phyloP scores from a whole-genome alignment of 345 rosid species.

The Tarenaya hassleriana region DNA sequence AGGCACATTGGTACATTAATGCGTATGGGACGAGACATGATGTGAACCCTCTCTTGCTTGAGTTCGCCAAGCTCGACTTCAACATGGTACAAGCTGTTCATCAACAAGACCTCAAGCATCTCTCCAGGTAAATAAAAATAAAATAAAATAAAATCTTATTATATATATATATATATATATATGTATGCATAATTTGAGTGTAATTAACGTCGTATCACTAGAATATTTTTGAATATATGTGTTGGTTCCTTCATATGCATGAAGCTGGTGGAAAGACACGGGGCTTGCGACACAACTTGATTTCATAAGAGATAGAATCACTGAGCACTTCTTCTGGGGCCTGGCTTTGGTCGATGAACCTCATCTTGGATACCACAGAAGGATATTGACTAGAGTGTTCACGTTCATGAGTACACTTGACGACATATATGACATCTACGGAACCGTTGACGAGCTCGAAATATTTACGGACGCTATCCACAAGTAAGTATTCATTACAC shows the following conservation, averaged over 20 bases:
- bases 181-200: not conserved
- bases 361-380: slow-evolving; percentile 24
- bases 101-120: slow-evolving; percentile 35
- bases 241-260: too few species aligned
- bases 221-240: not conserved
- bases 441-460: slow-evolving; percentile 34
- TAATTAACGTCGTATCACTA: too few species aligned
- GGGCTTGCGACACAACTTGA: slow-evolving; percentile 21
- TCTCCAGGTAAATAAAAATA: slow-evolving; percentile 27
- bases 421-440: slow-evolving; percentile 40
- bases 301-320: slow-evolving; percentile 37
- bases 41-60: slow-evolving; percentile 26
- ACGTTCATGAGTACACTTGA: slow-evolving; percentile 27
- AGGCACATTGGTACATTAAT: slow-evolving; percentile 45
- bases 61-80: slow-evolving; percentile 43
- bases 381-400: slow-evolving; percentile 19
- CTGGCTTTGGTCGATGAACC: slow-evolving; percentile 28
- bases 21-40: slow-evolving; percentile 21
- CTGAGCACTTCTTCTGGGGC: slow-evolving; percentile 34
- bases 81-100: slow-evolving; percentile 36
- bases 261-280: slow-evolving; percentile 38
- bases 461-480: slow-evolving; percentile 23
- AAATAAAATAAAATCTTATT: too few species aligned
- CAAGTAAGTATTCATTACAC: slow-evolving; percentile 18
- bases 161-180: not conserved